Percentiles rank a stretch among this genome's conserved stretches.
These are phyloP conservation scores for Fusarium drepaniforme DNA, from an alignment of 2,329 filamentous ascomycete genomes.

Conservation along the genomic window DNA sequence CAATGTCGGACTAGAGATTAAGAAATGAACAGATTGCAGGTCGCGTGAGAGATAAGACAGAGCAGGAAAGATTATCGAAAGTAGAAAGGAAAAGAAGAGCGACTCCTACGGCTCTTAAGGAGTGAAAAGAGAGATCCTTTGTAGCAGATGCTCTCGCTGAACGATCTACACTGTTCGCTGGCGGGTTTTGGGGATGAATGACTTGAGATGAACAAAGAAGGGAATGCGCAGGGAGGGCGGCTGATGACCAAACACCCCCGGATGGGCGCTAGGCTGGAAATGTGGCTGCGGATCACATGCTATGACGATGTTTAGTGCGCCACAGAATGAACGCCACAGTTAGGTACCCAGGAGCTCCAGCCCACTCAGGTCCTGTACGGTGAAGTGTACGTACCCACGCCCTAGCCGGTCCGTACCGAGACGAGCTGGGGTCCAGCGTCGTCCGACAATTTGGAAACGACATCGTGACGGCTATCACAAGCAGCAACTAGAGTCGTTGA, in stretches of 20 bases:
- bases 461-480: slow-evolving; percentile 34
- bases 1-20: slow-evolving; percentile 9
- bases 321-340: slow-evolving; percentile 17
- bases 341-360: background rate
- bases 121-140: slow-evolving; percentile 7
- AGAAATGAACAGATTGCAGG: slow-evolving; percentile 44
- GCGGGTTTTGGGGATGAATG: slow-evolving; percentile 26
- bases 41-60: slow-evolving; percentile 35
- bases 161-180: slow-evolving; percentile 19
- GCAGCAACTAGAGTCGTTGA: slow-evolving; percentile 29
- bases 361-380: background rate
- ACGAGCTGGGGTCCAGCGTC: slow-evolving; percentile 40
- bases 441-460: slow-evolving; percentile 32
- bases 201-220: slow-evolving; percentile 29
- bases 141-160: slow-evolving; percentile 9
- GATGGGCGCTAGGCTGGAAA: slow-evolving; percentile 5
- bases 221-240: slow-evolving; percentile 26
- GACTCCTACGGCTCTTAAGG: background rate
- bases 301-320: slow-evolving; percentile 29
- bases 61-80: background rate
- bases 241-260: slow-evolving; percentile 20
- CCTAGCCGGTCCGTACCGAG: slow-evolving; percentile 13
- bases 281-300: slow-evolving; percentile 39
- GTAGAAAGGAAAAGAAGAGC: slow-evolving; percentile 13
- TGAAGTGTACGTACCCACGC: slow-evolving; percentile 29